These are phyloP conservation scores for Pseudisothecium myosuroides DNA, from an alignment of 225 moss, liverwort and hornwort genomes.

Conservation along the genomic window DNA sequence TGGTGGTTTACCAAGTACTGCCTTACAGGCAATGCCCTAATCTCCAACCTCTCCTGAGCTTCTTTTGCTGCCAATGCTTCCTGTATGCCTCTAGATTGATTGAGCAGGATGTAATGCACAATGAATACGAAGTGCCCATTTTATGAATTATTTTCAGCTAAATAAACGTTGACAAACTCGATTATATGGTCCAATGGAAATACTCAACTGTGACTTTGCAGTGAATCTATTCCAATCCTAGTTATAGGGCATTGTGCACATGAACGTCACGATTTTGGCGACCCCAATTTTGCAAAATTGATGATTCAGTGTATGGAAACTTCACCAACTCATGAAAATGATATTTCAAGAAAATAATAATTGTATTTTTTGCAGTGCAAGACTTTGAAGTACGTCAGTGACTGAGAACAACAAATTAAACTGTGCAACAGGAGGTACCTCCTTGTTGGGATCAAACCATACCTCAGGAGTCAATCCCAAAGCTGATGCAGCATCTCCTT, in stretches of 20 bases:
- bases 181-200: neutral
- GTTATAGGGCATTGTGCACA: neutral
- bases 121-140: neutral
- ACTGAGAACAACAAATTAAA: neutral
- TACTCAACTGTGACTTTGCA: neutral
- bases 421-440: constrained; percentile 32
- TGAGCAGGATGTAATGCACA: neutral
- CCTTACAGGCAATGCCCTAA: constrained; percentile 40
- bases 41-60: constrained; percentile 25
- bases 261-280: neutral
- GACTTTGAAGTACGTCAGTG: neutral
- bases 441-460: constrained; percentile 38
- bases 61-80: constrained; percentile 32
- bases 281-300: neutral
- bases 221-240: neutral
- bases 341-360: neutral
- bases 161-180: neutral
- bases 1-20: constrained; percentile 32
- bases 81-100: constrained; percentile 4
- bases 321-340: neutral
- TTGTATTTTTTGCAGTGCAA: neutral
- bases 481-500: constrained; percentile 4
- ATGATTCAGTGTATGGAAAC: neutral
- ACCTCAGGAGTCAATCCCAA: constrained; percentile 36
- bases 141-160: neutral